A percentile compares a stretch with the other conserved stretches of the same genome.
These are phyloP conservation scores for Kockiozyma suomiensis DNA, from an alignment of 805 yeast species.

Conservation along the genomic window DNA sequence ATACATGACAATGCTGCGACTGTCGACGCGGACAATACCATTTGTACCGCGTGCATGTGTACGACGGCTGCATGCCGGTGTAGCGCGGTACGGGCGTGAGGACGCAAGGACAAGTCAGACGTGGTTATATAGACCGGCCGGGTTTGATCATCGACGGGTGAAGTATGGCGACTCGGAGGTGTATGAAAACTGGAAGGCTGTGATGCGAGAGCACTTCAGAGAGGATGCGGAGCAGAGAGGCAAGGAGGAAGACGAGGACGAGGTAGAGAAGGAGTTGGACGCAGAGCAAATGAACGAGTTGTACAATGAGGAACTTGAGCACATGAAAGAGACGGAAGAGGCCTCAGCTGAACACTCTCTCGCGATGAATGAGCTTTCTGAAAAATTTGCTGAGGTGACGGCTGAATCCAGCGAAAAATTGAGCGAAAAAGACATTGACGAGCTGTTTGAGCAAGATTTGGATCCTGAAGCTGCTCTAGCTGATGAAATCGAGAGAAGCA, in stretches of 20 bases:
- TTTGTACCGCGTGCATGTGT: not conserved
- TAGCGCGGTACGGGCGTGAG: not conserved
- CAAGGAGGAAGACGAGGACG: not conserved
- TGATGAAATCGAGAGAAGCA: no score
- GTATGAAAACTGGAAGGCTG: no score
- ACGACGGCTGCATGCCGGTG: not conserved
- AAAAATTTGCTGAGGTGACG: no score
- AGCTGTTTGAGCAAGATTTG: no score
- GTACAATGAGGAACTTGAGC: not conserved
- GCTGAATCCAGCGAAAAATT: no score
- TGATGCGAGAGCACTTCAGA: not conserved
- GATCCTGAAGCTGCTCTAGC: no score
- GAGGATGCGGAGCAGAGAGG: not conserved
- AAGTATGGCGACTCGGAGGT: not conserved
- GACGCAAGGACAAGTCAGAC: not conserved
- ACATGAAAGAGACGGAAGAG: not conserved
- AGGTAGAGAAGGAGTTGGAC: not conserved
- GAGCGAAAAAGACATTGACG: no score
- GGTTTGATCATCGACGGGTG: slow-evolving; percentile 10
- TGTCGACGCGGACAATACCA: not conserved
- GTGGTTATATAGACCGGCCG: not conserved
- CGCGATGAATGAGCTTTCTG: no score
- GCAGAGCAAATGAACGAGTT: not conserved
- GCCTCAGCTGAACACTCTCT: no score
- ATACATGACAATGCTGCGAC: slow-evolving; percentile 7